Percentiles rank a stretch among this genome's conserved stretches.
Conservation (phyloP, 176 grass and related monocot genomes). For the Carex cristatella region DNA sequence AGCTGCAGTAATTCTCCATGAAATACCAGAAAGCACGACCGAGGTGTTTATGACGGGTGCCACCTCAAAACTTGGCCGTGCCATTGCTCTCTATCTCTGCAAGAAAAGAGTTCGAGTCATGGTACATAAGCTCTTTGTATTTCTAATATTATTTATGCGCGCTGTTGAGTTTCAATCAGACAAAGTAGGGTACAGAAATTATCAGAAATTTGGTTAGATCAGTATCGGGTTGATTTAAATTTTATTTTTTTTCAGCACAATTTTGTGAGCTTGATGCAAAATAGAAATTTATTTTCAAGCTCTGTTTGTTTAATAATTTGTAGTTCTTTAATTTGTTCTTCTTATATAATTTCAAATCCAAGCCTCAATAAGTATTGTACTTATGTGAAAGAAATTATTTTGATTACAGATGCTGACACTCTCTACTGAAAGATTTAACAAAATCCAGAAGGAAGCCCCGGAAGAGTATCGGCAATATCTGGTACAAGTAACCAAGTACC, state of each 20-base stretch:
- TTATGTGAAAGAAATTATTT: background rate
- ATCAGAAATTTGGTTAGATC: background rate
- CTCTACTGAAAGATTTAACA: slow-evolving; percentile 36
- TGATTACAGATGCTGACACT: slow-evolving; percentile 40
- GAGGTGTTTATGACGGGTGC: slow-evolving; percentile 92
- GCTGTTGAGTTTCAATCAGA: background rate
- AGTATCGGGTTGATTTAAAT: background rate
- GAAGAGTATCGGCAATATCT: slow-evolving; percentile 30
- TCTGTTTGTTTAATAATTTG: background rate
- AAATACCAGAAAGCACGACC: slow-evolving; percentile 48
- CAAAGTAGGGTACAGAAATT: background rate
- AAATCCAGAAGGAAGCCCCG: slow-evolving; percentile 34
- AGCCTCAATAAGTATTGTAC: background rate
- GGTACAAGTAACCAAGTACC: slow-evolving; percentile 39
- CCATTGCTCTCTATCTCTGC: slow-evolving; percentile 81
- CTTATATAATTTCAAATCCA: no score
- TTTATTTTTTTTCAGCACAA: no score
- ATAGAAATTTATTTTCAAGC: background rate
- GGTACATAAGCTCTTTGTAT: slow-evolving; percentile 26
- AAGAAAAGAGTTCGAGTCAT: slow-evolving; percentile 53
- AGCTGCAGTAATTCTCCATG: slow-evolving; percentile 77
- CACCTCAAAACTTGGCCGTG: slow-evolving; percentile 87
- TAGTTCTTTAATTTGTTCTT: background rate
- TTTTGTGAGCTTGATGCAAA: no score
- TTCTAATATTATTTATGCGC: background rate